Conservation (phyloP, 495 filamentous ascomycete genomes). For the Annulohypoxylon nitens region DNA sequence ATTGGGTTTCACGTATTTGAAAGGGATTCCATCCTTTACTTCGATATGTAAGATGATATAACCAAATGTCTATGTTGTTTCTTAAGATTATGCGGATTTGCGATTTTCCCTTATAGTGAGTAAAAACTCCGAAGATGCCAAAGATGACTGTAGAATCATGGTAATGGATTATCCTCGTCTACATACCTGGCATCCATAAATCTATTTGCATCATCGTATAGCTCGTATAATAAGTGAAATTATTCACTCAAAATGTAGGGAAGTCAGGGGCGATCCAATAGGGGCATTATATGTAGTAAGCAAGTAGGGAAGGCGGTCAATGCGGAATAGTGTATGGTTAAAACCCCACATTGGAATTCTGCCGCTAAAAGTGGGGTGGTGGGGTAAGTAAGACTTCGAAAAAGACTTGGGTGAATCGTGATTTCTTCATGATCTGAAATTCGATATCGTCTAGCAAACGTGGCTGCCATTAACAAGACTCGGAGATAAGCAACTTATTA, state of each 20-base stretch:
- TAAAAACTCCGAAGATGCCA: too few relatives aligned
- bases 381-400: constrained; percentile 32
- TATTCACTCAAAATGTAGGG: too few relatives aligned
- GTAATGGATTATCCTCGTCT: too few relatives aligned
- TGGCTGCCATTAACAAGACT: too few relatives aligned
- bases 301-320: not conserved
- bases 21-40: not conserved
- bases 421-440: constrained; percentile 11
- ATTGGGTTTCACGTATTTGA: not conserved
- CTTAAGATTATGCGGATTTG: too few relatives aligned
- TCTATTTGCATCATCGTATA: too few relatives aligned
- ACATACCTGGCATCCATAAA: too few relatives aligned
- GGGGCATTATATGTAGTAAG: not conserved
- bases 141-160: too few relatives aligned
- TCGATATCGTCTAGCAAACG: not conserved
- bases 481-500: not conserved
- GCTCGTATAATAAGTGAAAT: too few relatives aligned
- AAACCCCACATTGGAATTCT: constrained; percentile 51
- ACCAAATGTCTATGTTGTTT: too few relatives aligned
- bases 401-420: constrained; percentile 10
- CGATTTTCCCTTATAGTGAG: too few relatives aligned
- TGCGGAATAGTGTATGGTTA: constrained; percentile 4
- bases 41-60: too few relatives aligned
- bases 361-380: constrained; percentile 38
- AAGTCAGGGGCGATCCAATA: not conserved